Percentiles rank a stretch among this genome's conserved stretches.
These are phyloP conservation scores for Diaporthe citrichinensis DNA, from an alignment of 2,329 filamentous ascomycete species.

Conservation along the genomic window DNA sequence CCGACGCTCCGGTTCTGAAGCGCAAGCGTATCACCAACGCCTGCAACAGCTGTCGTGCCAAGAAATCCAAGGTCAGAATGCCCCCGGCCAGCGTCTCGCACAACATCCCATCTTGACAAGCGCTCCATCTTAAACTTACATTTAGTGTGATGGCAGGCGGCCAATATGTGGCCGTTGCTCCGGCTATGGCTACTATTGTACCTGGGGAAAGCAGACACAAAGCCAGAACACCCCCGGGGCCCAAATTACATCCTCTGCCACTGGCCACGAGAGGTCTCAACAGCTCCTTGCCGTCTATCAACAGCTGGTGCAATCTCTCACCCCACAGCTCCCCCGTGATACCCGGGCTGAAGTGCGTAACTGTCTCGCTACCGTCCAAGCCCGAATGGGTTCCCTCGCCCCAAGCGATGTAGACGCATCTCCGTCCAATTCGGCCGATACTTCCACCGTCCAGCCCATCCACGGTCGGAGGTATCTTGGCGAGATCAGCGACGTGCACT, in stretches of 20 bases:
- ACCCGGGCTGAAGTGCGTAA: slow-evolving; percentile 11
- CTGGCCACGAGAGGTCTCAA: neutral
- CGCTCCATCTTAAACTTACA: neutral
- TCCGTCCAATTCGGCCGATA: neutral
- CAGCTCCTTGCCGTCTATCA: slow-evolving; percentile 1
- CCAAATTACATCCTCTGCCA: neutral
- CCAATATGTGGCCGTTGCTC: slow-evolving; percentile 46
- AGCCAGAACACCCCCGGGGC: neutral
- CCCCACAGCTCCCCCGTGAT: slow-evolving; percentile 3
- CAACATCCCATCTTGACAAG: neutral
- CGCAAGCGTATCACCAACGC: neutral
- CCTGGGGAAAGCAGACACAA: neutral
- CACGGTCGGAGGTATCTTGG: slow-evolving; percentile 51
- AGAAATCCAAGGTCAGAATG: slow-evolving; percentile 24
- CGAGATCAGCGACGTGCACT: slow-evolving; percentile 55
- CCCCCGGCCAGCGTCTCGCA: neutral
- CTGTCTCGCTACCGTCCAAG: slow-evolving; percentile 14
- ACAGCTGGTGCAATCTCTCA: slow-evolving; percentile 18
- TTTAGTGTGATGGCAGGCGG: slow-evolving; percentile 43
- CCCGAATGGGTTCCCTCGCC: neutral
- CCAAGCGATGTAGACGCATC: neutral
- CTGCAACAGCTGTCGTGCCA: slow-evolving; percentile 14
- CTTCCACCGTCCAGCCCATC: slow-evolving; percentile 15
- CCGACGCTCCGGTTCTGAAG: slow-evolving; percentile 5
- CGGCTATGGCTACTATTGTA: slow-evolving; percentile 46